These are phyloP conservation scores for Epichloe gansuensis DNA, from an alignment of 2,329 filamentous ascomycete genomes.

Conservation along the genomic window DNA sequence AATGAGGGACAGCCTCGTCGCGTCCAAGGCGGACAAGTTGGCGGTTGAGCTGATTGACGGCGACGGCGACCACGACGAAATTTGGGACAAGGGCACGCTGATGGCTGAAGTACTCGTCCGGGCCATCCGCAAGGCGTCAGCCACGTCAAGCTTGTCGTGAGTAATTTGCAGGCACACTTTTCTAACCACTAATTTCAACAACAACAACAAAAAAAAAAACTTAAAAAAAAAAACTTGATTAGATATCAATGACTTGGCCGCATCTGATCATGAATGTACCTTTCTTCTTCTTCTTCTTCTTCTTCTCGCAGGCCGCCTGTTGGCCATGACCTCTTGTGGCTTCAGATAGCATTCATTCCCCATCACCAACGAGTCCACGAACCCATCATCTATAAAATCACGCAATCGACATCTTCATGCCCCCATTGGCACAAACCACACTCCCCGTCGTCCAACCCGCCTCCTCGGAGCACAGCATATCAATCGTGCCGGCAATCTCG, in stretches of 20 bases:
- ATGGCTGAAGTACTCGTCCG: not conserved
- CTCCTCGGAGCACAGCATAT: slow-evolving; percentile 57
- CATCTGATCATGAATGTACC: too few relatives aligned
- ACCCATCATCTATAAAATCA: slow-evolving; percentile 2
- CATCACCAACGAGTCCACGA: too few relatives aligned
- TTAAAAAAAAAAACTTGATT: too few relatives aligned
- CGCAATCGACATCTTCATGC: slow-evolving; percentile 28
- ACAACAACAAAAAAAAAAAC: too few relatives aligned
- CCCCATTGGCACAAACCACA: slow-evolving; percentile 59
- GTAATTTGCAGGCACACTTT: not conserved
- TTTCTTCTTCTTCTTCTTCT: too few relatives aligned
- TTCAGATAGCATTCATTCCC: too few relatives aligned
- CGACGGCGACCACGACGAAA: slow-evolving; percentile 1
- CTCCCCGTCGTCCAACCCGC: slow-evolving; percentile 58
- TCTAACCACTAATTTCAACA: not conserved
- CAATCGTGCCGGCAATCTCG: slow-evolving; percentile 59
- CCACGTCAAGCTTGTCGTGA: not conserved
- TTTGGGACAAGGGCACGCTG: slow-evolving; percentile 2
- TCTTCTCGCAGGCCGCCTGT: too few relatives aligned
- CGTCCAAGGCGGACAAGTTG: not conserved
- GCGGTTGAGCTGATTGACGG: slow-evolving; percentile 1
- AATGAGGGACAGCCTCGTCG: slow-evolving; percentile 3
- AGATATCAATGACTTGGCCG: not conserved
- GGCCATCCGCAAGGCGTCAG: not conserved
- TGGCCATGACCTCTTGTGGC: too few relatives aligned